Base-by-base conservation (phyloP, 2,329 filamentous ascomycete species). In the Laburnicola sp. region DNA sequence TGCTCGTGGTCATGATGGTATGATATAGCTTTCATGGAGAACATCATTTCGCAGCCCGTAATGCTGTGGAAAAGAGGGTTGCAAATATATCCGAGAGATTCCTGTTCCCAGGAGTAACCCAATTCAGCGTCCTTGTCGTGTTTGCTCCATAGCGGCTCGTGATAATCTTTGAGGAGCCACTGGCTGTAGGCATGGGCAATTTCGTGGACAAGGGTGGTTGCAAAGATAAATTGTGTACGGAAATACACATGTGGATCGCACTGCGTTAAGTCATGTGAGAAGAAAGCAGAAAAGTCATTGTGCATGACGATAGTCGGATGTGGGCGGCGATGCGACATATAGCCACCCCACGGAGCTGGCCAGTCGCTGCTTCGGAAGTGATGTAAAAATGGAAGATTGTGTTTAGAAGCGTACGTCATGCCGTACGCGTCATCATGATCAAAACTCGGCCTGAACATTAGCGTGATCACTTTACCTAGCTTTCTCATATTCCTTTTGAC, bases 141-240 rank as follows among this genome's bases (percentile, higher is more conserved):
- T 10, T 10, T 34, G 9, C 22, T 7, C 21, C 30, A 44, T 11
- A 32, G 28, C 2, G 41, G 41, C 10, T 44, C 41, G 10, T 46
- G 7, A 3, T 16, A 2, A 6, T 35, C 26, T 8, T 36, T 10
- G 27, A 36, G 45, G 10, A 63, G 40, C 45, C 43, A 64, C 2
- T 50, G 37, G 16, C 53, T 42, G 38, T 62, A 64, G 3, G 60
- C 59, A 31, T 65, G 64, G 7, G 50, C 57, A 7, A 57, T 7
- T 42, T 66, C 59, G 32, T 66, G 64, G 7, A 58, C 51, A 0
- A 65, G 11, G 2, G 57, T 60, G 1, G 28, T 9, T 3, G 56
- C 52, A 11, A 64, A 55, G n/a, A 60, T 43, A 25, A 58, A 58
- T 32, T 37, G 21, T 7, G 50, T 52, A 7, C 59, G 45, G 28